Base-by-base conservation (phyloP, 2,329 filamentous ascomycete species). In the Aspergillus sp. region DNA sequence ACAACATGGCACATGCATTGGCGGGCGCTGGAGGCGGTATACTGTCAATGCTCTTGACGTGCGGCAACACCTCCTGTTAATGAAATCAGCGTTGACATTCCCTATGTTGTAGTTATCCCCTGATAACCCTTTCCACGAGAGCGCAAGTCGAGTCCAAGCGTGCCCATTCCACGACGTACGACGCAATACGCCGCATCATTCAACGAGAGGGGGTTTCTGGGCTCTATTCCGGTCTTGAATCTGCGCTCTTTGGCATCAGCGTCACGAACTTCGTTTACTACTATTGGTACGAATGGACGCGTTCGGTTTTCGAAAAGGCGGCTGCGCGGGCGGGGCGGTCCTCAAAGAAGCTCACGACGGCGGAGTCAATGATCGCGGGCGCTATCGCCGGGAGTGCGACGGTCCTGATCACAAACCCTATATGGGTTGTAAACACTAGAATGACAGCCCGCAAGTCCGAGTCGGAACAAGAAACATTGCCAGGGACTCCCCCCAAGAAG, bases 201-300 rank as follows among this genome's bases (percentile, higher is more conserved):
- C 90, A 93, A 69, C 90, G 95, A 69, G 95, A 99, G 79, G 95
- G 95, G 70, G 81, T 97, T 59, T 82, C 86, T 2, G 95, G 95
- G 32, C 87, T 99, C 38, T 99, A 98, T 76, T 88, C 95, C 6
- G 95, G 95, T 44, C 86, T 99, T 61, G 92, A 96, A 77, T 96
- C 91, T 64, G 95, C 95, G 54, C 84, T 99, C 49, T 97, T 99
- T 77, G 95, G 95, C 76, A 98, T 99, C 82, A 95, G 90, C 77
- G 89, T 99, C 69, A 99, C 95, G 70, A 99, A 99, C 83, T 99
- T 99, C 75, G 94, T 99, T 51, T 99, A 99, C 84, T 99, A 99
- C 82, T 99, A 98, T 84, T 99, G 86, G 94, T 99, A 98, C 79
- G 95, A 99, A 81, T 99, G 92, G 91, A 95, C 92, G 64, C 88